Evolutionary conservation across 2,329 filamentous ascomycete species (phyloP).

Genomic region (Clarireedia paspali): DNA sequence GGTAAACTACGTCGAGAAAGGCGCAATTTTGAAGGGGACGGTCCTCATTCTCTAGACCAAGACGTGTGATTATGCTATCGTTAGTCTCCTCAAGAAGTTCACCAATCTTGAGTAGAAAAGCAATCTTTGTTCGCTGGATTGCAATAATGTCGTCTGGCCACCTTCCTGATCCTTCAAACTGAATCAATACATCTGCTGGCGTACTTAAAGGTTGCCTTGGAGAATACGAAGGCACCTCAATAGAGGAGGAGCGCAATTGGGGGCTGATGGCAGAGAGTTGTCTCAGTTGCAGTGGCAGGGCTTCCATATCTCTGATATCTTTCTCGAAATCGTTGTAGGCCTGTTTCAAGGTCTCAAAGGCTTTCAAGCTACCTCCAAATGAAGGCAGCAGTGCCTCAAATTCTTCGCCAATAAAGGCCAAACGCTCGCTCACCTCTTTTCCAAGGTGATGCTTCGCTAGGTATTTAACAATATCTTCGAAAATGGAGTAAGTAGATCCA

Average conservation of each 20-base stretch:
- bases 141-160: slow-evolving; percentile 91
- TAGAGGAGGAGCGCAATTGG: slow-evolving; percentile 65
- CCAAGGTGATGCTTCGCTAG: slow-evolving; percentile 64
- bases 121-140: slow-evolving; percentile 89
- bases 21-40: slow-evolving; percentile 66
- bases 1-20: slow-evolving; percentile 75
- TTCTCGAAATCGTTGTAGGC: slow-evolving; percentile 68
- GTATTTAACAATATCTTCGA: slow-evolving; percentile 73
- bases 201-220: slow-evolving; percentile 33
- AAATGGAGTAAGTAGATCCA: slow-evolving; percentile 52
- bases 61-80: slow-evolving; percentile 52
- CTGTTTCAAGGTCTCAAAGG: slow-evolving; percentile 62
- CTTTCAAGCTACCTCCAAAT: slow-evolving; percentile 31
- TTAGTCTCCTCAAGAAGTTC: slow-evolving; percentile 57
- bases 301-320: slow-evolving; percentile 69
- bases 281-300: slow-evolving; percentile 79
- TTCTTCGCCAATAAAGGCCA: slow-evolving; percentile 37
- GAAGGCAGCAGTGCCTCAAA: slow-evolving; percentile 38
- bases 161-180: slow-evolving; percentile 85
- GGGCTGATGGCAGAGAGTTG: slow-evolving; percentile 69
- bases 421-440: slow-evolving; percentile 35
- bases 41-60: slow-evolving; percentile 74
- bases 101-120: slow-evolving; percentile 65
- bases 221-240: slow-evolving; percentile 43
- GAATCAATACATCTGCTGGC: slow-evolving; percentile 73